Evolutionary conservation across 495 filamentous ascomycete genomes (phyloP).

Genomic region (Lindgomyces ingoldianus): DNA sequence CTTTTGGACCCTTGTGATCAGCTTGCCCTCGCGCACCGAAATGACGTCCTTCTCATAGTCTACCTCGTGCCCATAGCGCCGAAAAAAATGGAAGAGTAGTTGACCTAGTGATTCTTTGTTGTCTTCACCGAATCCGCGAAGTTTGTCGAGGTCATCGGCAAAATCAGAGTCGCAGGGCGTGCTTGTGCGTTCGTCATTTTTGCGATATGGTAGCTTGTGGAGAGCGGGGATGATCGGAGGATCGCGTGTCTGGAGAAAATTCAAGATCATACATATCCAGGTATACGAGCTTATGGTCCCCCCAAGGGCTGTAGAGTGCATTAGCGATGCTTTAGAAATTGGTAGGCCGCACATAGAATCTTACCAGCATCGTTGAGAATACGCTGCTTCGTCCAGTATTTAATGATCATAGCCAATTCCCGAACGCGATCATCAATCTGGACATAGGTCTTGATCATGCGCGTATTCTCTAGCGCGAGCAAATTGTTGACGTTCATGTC

Average conservation of each 20-base stretch:
- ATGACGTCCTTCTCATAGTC: conserved; percentile 83
- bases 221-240: conserved; percentile 86
- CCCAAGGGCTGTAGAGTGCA: conserved; percentile 65
- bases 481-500: conserved; percentile 99
- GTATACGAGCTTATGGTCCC: conserved; percentile 97
- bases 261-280: conserved; percentile 99
- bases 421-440: conserved; percentile 89
- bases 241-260: conserved; percentile 87
- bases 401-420: conserved; percentile 91
- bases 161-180: conserved; percentile 63
- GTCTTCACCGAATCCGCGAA: conserved; percentile 70
- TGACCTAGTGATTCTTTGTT: conserved; percentile 83
- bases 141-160: conserved; percentile 75
- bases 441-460: conserved; percentile 97
- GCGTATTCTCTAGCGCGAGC: conserved; percentile 88
- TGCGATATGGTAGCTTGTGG: conserved; percentile 72
- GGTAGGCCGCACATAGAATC: conserved; percentile 37
- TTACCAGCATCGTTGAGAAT: conserved; percentile 93
- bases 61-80: conserved; percentile 89
- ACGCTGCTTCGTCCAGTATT: conserved; percentile 91
- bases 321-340: not conserved
- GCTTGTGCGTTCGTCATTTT: conserved; percentile 59
- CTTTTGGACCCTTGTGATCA: conserved; percentile 84
- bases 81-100: conserved; percentile 90
- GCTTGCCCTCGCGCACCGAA: conserved; percentile 80